Conservation (phyloP, 805 yeast genomes). For the Candida schatavii region DNA sequence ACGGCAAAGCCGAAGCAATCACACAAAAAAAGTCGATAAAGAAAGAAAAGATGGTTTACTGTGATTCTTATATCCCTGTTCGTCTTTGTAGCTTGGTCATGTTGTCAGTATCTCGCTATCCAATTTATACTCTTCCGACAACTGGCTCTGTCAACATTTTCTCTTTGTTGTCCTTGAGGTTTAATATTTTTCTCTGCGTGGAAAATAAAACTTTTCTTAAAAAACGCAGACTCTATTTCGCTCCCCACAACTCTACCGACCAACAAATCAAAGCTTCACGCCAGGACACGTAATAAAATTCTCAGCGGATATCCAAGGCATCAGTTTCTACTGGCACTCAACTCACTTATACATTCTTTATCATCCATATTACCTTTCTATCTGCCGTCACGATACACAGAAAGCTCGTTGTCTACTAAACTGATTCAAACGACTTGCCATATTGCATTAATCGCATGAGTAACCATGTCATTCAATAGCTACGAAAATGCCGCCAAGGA, state of each 20-base stretch:
- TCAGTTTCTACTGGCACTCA: not conserved
- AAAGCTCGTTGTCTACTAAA: not conserved
- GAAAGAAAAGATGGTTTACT: not conserved
- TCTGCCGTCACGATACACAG: not conserved
- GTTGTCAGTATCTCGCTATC: too few species aligned
- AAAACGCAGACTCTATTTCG: not conserved
- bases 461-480: slow-evolving; percentile 8
- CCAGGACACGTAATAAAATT: too few species aligned
- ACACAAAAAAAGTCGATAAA: too few species aligned
- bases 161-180: too few species aligned
- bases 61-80: not conserved
- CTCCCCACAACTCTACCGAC: not conserved
- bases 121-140: too few species aligned
- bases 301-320: too few species aligned
- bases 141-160: too few species aligned
- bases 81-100: too few species aligned
- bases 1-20: too few species aligned
- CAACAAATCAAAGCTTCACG: too few species aligned
- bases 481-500: slow-evolving; percentile 66
- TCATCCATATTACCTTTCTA: not conserved
- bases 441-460: not conserved
- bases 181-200: not conserved
- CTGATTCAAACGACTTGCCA: not conserved
- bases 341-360: slow-evolving; percentile 1
- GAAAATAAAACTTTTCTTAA: not conserved